phyloP scores from a whole-genome alignment of 768 basidiomycete genomes.

The Boletus subparvulus region DNA sequence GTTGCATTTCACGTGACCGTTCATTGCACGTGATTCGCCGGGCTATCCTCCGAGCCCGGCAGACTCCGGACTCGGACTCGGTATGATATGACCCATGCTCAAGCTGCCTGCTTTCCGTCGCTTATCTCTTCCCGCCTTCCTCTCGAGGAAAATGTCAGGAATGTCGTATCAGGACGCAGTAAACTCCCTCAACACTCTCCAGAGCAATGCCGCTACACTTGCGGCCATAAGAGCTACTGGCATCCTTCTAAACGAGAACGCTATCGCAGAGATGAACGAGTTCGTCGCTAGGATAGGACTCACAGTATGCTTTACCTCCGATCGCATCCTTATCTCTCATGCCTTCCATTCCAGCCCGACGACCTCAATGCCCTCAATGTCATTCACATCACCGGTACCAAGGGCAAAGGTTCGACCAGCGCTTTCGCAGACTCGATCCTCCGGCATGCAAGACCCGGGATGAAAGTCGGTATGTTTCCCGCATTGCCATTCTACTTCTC shows the following conservation, averaged over 20 bases:
- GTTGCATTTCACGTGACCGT: conserved; percentile 11
- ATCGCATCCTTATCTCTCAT: conserved; percentile 12
- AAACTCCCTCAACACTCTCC: conserved; percentile 71
- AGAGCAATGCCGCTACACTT: conserved; percentile 91
- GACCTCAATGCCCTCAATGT: conserved; percentile 89
- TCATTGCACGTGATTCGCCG: neutral
- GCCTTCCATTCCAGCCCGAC: conserved; percentile 50
- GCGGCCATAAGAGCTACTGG: conserved; percentile 80
- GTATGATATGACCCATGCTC: conserved; percentile 5
- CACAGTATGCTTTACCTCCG: conserved; percentile 47
- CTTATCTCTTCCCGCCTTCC: conserved; percentile 6
- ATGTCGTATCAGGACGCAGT: conserved; percentile 71
- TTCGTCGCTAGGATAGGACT: conserved; percentile 88
- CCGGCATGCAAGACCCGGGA: conserved; percentile 66
- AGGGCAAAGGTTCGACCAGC: conserved; percentile 97
- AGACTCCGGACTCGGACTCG: neutral
- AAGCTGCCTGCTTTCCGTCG: conserved; percentile 2
- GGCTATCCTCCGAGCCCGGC: neutral
- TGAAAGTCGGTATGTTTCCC: conserved; percentile 70
- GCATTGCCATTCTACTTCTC: neutral
- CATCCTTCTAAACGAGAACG: conserved; percentile 47
- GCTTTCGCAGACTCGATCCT: conserved; percentile 90
- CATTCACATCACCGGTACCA: conserved; percentile 95
- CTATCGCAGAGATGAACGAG: conserved; percentile 87
- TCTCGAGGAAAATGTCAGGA: conserved; percentile 48